Conservation (phyloP, 495 filamentous ascomycete genomes). For the Neurospora hispaniola region DNA sequence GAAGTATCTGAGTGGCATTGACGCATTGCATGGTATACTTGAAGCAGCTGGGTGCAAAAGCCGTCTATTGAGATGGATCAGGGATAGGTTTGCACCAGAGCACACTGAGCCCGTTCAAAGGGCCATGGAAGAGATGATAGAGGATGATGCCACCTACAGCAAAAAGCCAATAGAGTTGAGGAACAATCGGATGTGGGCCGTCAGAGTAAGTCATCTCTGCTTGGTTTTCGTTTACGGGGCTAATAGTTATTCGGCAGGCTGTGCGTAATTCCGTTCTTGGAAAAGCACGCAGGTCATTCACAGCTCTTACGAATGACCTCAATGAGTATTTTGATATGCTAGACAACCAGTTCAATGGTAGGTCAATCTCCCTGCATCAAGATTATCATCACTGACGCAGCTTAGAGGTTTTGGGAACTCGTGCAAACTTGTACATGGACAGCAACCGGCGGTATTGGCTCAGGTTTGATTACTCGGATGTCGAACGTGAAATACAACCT, state of each 20-base stretch:
- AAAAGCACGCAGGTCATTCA: slow-evolving; percentile 76
- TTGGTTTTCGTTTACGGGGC: background rate
- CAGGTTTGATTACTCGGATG: slow-evolving; percentile 50
- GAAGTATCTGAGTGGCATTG: slow-evolving; percentile 59
- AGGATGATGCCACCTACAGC: slow-evolving; percentile 69
- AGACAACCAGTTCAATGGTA: slow-evolving; percentile 33
- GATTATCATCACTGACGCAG: background rate
- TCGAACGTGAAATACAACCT: slow-evolving; percentile 56
- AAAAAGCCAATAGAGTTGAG: slow-evolving; percentile 74
- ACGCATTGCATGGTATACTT: slow-evolving; percentile 58
- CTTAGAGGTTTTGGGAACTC: slow-evolving; percentile 6
- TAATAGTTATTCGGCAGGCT: slow-evolving; percentile 36
- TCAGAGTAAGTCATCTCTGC: slow-evolving; percentile 48
- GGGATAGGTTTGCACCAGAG: slow-evolving; percentile 54
- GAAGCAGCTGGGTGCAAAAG: slow-evolving; percentile 48
- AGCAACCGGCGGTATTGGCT: slow-evolving; percentile 70
- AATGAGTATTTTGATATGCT: slow-evolving; percentile 57
- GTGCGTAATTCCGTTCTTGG: slow-evolving; percentile 81
- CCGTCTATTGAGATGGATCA: slow-evolving; percentile 49
- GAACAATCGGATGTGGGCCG: slow-evolving; percentile 87
- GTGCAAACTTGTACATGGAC: slow-evolving; percentile 60
- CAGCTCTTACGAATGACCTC: slow-evolving; percentile 70
- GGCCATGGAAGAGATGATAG: slow-evolving; percentile 62
- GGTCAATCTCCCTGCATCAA: slow-evolving; percentile 34
- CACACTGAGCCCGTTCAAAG: slow-evolving; percentile 48